phyloP scores from a whole-genome alignment of 331 rosid genomes.

The Pyrus hybrid region DNA sequence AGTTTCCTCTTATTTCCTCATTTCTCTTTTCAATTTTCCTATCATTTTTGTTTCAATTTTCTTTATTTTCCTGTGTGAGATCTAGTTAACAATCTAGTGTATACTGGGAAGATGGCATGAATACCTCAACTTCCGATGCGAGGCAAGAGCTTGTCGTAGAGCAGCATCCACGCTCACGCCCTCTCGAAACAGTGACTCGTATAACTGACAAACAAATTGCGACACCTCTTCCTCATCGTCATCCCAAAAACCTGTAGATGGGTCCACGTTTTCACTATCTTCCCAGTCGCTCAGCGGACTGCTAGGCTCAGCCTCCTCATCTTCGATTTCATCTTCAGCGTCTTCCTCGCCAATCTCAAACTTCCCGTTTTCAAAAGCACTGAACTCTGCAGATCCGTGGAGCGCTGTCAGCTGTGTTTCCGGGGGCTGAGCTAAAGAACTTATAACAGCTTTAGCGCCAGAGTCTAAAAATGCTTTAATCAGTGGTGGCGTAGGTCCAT shows the following conservation, averaged over 20 bases:
- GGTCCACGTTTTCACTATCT: conserved; percentile 59
- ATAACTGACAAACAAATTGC: conserved; percentile 64
- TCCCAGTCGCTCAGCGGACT: conserved; percentile 98
- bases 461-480: conserved; percentile 76
- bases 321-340: conserved; percentile 43
- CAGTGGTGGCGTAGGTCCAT: conserved; percentile 67
- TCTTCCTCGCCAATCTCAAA: conserved; percentile 95
- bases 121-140: conserved; percentile 78
- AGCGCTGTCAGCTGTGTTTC: conserved; percentile 41
- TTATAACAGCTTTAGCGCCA: conserved; percentile 88
- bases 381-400: conserved; percentile 49
- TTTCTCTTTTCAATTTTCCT: not conserved
- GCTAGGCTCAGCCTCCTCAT: conserved; percentile 41
- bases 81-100: conserved; percentile 29
- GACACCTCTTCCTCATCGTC: conserved; percentile 81
- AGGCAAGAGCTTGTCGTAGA: conserved; percentile 70
- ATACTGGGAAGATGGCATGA: conserved; percentile 69
- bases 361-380: conserved; percentile 59
- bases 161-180: conserved; percentile 63
- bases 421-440: conserved; percentile 71
- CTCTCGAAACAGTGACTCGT: conserved; percentile 78
- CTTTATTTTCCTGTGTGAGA: conserved; percentile 5
- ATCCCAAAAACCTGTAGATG: conserved; percentile 40
- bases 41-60: not conserved
- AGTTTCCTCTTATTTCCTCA: conserved; percentile 23